Conservation (phyloP, 2,329 filamentous ascomycete species). For the Scedosporium apiospermum region DNA sequence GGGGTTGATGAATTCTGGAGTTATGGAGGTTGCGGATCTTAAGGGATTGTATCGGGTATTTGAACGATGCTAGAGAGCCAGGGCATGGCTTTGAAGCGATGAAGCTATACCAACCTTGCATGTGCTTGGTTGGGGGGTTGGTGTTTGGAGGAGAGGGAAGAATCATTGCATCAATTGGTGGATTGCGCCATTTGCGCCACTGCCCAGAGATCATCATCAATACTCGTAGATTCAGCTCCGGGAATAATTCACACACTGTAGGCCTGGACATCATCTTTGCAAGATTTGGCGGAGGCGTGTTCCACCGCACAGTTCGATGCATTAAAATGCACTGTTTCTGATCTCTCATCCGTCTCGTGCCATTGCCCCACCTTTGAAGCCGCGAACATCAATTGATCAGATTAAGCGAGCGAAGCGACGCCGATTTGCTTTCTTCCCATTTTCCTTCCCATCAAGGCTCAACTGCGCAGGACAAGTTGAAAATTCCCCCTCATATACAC, state of each 20-base stretch:
- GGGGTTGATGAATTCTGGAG: constrained; percentile 59
- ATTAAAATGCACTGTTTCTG: background rate
- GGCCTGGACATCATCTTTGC: background rate
- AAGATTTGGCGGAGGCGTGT: background rate
- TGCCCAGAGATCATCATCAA: background rate
- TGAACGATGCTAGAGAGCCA: constrained; percentile 64
- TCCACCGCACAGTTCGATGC: background rate
- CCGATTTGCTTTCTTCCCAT: background rate
- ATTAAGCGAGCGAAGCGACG: background rate
- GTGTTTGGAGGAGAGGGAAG: too few species aligned
- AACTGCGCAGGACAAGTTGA: too few species aligned
- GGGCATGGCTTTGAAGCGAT: too few species aligned
- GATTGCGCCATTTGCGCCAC: background rate
- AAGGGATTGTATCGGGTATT: constrained; percentile 93
- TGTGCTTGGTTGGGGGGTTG: too few species aligned
- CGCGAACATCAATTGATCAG: background rate
- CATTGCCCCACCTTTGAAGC: background rate
- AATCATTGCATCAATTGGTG: too few species aligned
- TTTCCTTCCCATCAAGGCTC: background rate
- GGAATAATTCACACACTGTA: background rate
- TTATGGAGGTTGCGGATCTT: constrained; percentile 82
- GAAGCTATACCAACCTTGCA: too few species aligned
- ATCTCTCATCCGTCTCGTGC: background rate
- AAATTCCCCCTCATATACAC: too few species aligned
- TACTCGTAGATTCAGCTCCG: background rate